These are phyloP conservation scores for Cardamine resedifolia DNA, from an alignment of 345 rosid species.

Conservation along the genomic window DNA sequence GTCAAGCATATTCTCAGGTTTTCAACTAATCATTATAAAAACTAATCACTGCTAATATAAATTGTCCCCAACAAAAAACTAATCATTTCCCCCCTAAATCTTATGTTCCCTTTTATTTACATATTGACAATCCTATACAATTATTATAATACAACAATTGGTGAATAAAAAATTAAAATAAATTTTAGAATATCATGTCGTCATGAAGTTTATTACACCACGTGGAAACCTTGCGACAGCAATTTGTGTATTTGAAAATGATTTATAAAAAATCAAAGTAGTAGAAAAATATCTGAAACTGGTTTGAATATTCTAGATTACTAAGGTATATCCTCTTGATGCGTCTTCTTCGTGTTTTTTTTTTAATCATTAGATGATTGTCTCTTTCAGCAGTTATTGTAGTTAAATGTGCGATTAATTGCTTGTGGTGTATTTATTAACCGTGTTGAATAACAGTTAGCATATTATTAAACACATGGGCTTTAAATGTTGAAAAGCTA, in stretches of 20 bases:
- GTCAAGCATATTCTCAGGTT: not conserved
- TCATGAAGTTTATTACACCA: conserved; percentile 7
- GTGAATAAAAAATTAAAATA: not conserved
- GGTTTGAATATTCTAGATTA: conserved; percentile 20
- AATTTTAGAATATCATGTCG: not conserved
- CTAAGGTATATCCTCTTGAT: conserved; percentile 25
- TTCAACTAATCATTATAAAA: not conserved
- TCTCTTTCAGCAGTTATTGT: conserved; percentile 10
- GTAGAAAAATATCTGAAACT: not conserved
- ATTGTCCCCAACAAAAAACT: too few relatives aligned
- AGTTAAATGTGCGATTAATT: not conserved
- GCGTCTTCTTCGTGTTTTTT: conserved; percentile 3
- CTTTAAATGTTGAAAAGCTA: not conserved
- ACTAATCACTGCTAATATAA: too few relatives aligned
- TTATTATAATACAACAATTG: not conserved
- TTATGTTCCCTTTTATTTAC: not conserved
- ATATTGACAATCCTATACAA: not conserved
- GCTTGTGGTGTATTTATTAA: not conserved
- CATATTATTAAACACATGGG: conserved; percentile 14
- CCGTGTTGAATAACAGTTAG: not conserved
- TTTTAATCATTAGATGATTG: not conserved
- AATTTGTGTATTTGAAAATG: not conserved
- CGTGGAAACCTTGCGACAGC: conserved; percentile 12
- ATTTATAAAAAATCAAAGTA: not conserved
- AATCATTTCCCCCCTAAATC: not conserved